Evolutionary conservation across 257 asterid genomes (phyloP), one percentile per base, ranked within the genome.

Genomic region (Verbascum thapsus): DNA sequence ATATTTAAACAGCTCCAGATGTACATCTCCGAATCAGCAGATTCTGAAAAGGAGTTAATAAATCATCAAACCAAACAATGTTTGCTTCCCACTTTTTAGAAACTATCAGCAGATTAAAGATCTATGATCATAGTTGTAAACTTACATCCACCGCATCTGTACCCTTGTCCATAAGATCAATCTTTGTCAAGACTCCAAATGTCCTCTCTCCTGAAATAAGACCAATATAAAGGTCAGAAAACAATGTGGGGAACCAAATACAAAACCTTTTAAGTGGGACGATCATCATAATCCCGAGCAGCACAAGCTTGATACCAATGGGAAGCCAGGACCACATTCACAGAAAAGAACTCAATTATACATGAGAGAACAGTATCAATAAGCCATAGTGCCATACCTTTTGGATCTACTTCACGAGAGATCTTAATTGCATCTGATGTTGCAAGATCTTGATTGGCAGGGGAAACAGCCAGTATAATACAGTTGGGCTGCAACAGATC

Each of bases 101-200:
- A 43, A 68, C 34, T 53, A 59, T 55, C 62, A 48, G 51, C 58
- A 68, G 19, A 56, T 22, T 63, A 47, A 22, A 43, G 34, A 60
- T 53, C 38, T 32, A 17, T n/a, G n/a, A n/a, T n/a, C n/a, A n/a
- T 18, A 50, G 37, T 68, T 41, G 52, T 69, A 61, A 79, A 80
- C 91, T 86, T 84, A 86, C 96, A 32, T 89, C 95, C 41, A 80
- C 84, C 64, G 90, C 86, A 80, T 83, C 81, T 16, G 90, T 83
- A 59, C 88, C 88, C 85, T 82, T 70, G 76, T 82, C 88, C 88
- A 82, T 82, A 52, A 82, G 85, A 79, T 83, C 90, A 50, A 83
- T 74, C 83, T 83, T 83, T 22, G 90, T 83, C 44, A 83, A 16
- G 52, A 83, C 90, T 37, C 90, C 90, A 73, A 83, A 80, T 8